Evolutionary conservation across 345 rosid genomes (phyloP), one percentile per base, ranked within the genome.

Genomic region (Hypericum androsaemum): DNA sequence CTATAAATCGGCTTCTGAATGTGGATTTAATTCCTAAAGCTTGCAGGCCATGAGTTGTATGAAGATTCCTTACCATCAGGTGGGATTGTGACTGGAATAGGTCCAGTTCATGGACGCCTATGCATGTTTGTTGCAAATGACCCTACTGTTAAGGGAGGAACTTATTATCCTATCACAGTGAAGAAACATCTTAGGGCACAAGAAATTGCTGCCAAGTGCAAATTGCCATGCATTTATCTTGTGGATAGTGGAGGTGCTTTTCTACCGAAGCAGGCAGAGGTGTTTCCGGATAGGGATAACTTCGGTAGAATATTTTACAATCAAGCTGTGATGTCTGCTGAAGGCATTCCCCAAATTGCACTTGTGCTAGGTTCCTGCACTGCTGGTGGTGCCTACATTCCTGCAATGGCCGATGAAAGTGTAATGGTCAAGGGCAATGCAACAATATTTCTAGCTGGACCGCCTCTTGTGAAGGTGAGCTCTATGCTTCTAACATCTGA

Each of bases 321-420:
- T 60, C 88, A 90, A 71, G 92, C 98, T 12, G 65, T 71, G 48
- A 82, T 90, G 98, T 90, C 98, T 11, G 78, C 98, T 12, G 67
- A 84, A 37, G 95, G 98, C 39, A 87, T 90, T 58, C 96, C 98
- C 22, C 98, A 90, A 62, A 81, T 90, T 63, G 98, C 98, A 38
- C 61, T 87, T 52, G 98, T 87, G 9, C 70, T 90, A 61, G 98
- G 98, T 42, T 90, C 95, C 3, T 90, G 98, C 72, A 90, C 96
- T 45, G 95, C 95, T 7, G 96, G 96, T 53, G 98, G 95, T 56
- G 98, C 98, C 17, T 90, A 90, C 74, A 90, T 87, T 50, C 96
- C 98, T 65, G 96, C 98, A 37, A 90, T 90, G 96, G 98, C 98
- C 37, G 98, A 90, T 66, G 95, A 87, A 52, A 90, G 98, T 79